Base-by-base conservation (phyloP, 2,329 filamentous ascomycete genomes). In the Trichoderma polysporum region DNA sequence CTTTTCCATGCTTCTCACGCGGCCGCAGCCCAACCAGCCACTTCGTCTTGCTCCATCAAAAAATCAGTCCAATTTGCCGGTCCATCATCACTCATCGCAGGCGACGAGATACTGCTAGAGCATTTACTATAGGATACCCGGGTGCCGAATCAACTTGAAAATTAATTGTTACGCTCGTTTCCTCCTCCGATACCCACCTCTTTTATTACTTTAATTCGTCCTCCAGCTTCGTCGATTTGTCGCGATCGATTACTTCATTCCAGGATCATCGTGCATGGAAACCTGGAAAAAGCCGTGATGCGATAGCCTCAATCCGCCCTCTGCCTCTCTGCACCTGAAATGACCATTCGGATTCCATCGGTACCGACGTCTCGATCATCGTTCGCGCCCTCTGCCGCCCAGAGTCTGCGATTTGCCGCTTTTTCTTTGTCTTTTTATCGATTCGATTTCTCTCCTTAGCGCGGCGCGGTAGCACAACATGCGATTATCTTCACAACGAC, bases 401-500 rank as follows among this genome's bases (percentile, higher is more conserved):
- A 12, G 64, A 37, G 15, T 35, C 31, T 64, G 66, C 61, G 66
- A n/a, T 49, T 13, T 37, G 13, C 10, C 39, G 66, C 35, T 19
- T 41, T 29, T 58, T 54, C 50, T 45, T 35, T 27, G 35, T 54
- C 50, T n/a, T 53, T 53, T 35, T 54, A 45, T 47, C 49, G 49
- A 45, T 35, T 54, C 37, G 56, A 37, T 52, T 67, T 70, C 60
- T 56, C 69, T 66, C 67, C 58, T 60, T 63, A 67, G 64, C 69
- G 68, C 71, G 52, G 71, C 69, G 70, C 70, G 61, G 71, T 71
- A 72, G 27, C 15, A 19, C 57, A 78, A 75, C 74, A 87, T 87
- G 85, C 81, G 81, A 79, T 78, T 82, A 75, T 76, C 79, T 72
- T 78, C 78, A 69, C 74, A 77, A 73, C 77, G 77, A 77, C 79